phyloP scores from a whole-genome alignment of 352 stramenopile genomes.

The Pythium coloratum region DNA sequence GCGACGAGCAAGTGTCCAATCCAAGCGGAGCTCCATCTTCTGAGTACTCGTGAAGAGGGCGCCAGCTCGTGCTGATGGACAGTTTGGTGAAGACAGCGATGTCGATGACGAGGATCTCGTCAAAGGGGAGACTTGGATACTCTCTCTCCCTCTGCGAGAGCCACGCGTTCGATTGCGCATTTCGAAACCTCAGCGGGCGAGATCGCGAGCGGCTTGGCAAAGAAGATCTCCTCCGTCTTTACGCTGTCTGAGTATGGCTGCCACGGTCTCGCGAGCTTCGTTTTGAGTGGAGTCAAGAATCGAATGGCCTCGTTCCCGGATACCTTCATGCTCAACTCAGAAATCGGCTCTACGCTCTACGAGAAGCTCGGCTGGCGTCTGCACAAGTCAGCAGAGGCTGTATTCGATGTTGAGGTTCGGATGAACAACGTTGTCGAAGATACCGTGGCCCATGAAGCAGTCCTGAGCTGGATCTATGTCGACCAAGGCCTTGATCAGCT shows the following conservation, averaged over 20 bases:
- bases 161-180: constrained; percentile 52
- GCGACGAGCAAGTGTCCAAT: constrained; percentile 47
- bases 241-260: constrained; percentile 49
- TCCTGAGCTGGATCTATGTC: constrained; percentile 28
- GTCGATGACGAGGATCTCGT: constrained; percentile 28
- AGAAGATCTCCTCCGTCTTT: constrained; percentile 69
- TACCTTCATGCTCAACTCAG: constrained; percentile 57
- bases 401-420: constrained; percentile 26
- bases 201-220: constrained; percentile 44
- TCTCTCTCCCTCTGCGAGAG: constrained; percentile 55
- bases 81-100: constrained; percentile 20
- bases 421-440: not conserved
- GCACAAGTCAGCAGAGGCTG: constrained; percentile 46
- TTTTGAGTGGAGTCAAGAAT: constrained; percentile 40
- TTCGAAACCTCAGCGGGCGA: constrained; percentile 34
- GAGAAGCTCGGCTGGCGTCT: constrained; percentile 56
- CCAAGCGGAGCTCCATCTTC: constrained; percentile 53
- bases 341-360: constrained; percentile 70
- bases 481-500: constrained; percentile 42
- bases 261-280: constrained; percentile 49
- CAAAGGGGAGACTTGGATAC: constrained; percentile 28
- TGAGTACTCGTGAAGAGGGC: constrained; percentile 53
- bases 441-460: not conserved
- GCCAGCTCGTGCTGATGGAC: not conserved
- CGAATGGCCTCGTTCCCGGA: constrained; percentile 31